These are phyloP conservation scores for Penicillium sp. DNA, from an alignment of 2,329 filamentous ascomycete genomes.

Conservation along the genomic window DNA sequence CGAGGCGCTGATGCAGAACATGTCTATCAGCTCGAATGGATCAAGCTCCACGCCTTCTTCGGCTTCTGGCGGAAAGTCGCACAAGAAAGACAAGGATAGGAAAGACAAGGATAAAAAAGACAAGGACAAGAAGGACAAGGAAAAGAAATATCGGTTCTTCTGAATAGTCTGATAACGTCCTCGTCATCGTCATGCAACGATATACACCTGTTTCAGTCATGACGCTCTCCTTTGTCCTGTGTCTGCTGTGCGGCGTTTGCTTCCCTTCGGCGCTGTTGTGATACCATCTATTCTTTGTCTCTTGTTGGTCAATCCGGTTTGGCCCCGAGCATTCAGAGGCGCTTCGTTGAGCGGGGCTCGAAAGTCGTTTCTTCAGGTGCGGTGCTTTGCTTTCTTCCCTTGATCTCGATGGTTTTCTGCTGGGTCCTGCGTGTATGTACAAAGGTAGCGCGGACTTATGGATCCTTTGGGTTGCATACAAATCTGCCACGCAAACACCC, in stretches of 20 bases:
- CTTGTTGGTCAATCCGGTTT: constrained; percentile 13
- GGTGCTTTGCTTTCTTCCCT: not conserved
- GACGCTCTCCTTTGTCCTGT: constrained; percentile 6
- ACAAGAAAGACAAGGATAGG: constrained; percentile 50
- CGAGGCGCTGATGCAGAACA: constrained; percentile 34
- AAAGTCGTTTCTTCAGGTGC: not conserved
- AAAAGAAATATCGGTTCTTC: constrained; percentile 59
- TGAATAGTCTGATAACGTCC: constrained; percentile 29
- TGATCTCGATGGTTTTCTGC: not conserved
- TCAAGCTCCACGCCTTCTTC: constrained; percentile 28
- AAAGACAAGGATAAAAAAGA: constrained; percentile 53
- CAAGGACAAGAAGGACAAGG: constrained; percentile 45
- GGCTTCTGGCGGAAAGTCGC: constrained; percentile 26
- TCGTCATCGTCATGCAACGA: too few species aligned
- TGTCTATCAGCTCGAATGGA: constrained; percentile 37
- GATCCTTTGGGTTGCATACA: too few species aligned
- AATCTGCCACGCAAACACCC: too few species aligned
- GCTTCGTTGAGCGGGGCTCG: constrained; percentile 4
- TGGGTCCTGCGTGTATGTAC: too few species aligned
- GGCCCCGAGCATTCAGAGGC: constrained; percentile 18
- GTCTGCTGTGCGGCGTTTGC: constrained; percentile 7
- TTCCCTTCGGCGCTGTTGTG: constrained; percentile 27
- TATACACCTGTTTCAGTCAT: constrained; percentile 2
- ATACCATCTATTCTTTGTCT: constrained; percentile 33
- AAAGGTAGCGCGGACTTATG: too few species aligned